Evolutionary conservation across 495 filamentous ascomycete genomes (phyloP).

Genomic region (Aspergillus affinis): DNA sequence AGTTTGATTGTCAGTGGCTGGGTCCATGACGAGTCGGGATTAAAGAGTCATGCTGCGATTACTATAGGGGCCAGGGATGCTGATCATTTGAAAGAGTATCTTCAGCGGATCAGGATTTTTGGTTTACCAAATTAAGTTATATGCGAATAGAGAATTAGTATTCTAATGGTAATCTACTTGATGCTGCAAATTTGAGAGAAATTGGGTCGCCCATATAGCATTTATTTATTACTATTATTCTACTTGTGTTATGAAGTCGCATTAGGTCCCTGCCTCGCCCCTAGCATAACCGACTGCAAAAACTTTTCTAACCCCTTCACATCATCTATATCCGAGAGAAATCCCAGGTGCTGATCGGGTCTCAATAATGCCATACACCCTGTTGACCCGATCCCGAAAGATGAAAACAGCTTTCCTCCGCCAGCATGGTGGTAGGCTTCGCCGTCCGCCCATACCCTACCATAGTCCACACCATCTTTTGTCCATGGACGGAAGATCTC

Average conservation of each 20-base stretch:
- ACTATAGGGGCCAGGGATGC: neutral
- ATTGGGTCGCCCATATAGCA: no score
- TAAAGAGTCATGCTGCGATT: neutral
- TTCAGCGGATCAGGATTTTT: neutral
- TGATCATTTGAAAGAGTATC: neutral
- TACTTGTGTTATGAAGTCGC: neutral
- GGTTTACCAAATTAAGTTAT: no score
- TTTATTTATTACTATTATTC: neutral
- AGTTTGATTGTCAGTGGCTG: neutral
- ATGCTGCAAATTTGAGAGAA: no score
- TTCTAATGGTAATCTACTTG: no score
- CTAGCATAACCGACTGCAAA: neutral
- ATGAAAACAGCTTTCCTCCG: constrained; percentile 14
- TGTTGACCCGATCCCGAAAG: constrained; percentile 18
- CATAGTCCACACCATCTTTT: constrained; percentile 31
- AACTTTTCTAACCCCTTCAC: constrained; percentile 1
- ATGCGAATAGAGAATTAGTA: no score
- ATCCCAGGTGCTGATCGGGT: constrained; percentile 32
- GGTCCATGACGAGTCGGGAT: neutral
- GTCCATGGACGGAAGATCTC: constrained; percentile 32
- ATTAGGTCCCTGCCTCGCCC: neutral
- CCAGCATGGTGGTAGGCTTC: constrained; percentile 6
- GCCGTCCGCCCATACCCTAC: constrained; percentile 25
- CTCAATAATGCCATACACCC: constrained; percentile 30
- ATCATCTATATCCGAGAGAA: constrained; percentile 1